Base-by-base conservation (phyloP, 2,329 filamentous ascomycete genomes). In the Exophiala sideris region DNA sequence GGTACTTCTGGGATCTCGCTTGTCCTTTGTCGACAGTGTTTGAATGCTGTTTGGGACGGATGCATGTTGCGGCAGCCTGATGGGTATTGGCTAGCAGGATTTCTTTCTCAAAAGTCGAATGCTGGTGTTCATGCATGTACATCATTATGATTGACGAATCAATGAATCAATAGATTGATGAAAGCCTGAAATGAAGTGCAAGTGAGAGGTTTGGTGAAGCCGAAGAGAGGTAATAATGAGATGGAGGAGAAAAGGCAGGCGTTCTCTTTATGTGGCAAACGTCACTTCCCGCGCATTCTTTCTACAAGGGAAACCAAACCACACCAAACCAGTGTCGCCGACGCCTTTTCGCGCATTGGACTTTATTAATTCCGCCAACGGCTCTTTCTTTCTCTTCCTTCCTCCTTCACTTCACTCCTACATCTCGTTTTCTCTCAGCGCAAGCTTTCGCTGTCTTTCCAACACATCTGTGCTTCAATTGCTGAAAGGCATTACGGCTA, bases 261-360 rank as follows among this genome's bases (percentile, higher is more conserved):
- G 6, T 42, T 44, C 21, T 14, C 40, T 44, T 44, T 11, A 5
- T 44, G 41, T 44, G 41, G 41, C 41, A 44, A 44, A 44, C 41
- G 41, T 44, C 41, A 44, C 41, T 32, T 44, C 40, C 14, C 20
- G 40, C 40, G 41, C 41, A 44, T 20, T 32, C 14, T 21, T 21
- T 29, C 24, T 29, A 29, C 24, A 29, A 29, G 24, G 24, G 24
- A 29, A 29, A 29, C 24, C 24, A 29, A 5, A 29, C 24, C 24
- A 29, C 5, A 29, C 24, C 24, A 29, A 29, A 29, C 24, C 24
- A 29, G 24, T 29, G 24, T 29, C 24, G 24, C 24, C 24, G 24
- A 29, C 24, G 24, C 24, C 24, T 29, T 29, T 29, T 29, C 24
- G 24, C 24, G 24, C 20, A 6, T 21, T 20, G 3, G 16, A 41